phyloP scores from a whole-genome alignment of 2,329 filamentous ascomycete genomes.

The Diaporthe australafricana region DNA sequence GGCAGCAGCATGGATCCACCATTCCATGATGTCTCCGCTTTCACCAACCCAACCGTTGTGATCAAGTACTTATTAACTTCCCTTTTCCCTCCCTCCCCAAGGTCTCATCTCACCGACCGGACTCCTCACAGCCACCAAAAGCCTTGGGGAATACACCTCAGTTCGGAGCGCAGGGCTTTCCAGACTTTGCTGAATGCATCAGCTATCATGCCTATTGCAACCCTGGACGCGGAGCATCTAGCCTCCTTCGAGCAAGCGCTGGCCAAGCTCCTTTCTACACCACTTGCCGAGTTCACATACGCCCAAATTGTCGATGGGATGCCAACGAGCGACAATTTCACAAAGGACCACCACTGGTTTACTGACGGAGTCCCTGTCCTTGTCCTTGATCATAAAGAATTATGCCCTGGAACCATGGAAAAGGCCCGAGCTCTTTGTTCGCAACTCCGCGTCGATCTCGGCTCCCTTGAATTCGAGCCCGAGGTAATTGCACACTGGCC shows the following conservation, averaged over 20 bases:
- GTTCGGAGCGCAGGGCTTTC: background rate
- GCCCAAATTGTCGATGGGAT: slow-evolving; percentile 32
- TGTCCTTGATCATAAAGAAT: slow-evolving; percentile 11
- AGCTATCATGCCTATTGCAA: slow-evolving; percentile 6
- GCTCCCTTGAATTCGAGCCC: background rate
- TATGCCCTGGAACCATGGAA: slow-evolving; percentile 34
- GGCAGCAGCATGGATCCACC: too few species aligned
- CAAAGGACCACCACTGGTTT: background rate
- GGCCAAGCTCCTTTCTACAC: slow-evolving; percentile 19
- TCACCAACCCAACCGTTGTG: too few species aligned
- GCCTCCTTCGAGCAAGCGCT: slow-evolving; percentile 4
- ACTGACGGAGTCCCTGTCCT: background rate
- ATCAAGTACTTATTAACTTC: background rate
- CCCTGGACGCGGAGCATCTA: background rate
- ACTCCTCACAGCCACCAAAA: background rate
- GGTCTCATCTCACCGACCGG: background rate
- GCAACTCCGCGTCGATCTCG: slow-evolving; percentile 24
- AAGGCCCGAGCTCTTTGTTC: slow-evolving; percentile 26
- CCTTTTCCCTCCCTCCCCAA: background rate
- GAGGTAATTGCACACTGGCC: background rate
- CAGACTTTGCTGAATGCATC: background rate
- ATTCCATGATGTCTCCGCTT: too few species aligned
- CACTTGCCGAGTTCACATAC: background rate
- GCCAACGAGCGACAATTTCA: background rate
- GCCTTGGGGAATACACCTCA: background rate